These are phyloP conservation scores for Talaromyces sp. DNA, from an alignment of 2,329 filamentous ascomycete genomes.

Conservation along the genomic window DNA sequence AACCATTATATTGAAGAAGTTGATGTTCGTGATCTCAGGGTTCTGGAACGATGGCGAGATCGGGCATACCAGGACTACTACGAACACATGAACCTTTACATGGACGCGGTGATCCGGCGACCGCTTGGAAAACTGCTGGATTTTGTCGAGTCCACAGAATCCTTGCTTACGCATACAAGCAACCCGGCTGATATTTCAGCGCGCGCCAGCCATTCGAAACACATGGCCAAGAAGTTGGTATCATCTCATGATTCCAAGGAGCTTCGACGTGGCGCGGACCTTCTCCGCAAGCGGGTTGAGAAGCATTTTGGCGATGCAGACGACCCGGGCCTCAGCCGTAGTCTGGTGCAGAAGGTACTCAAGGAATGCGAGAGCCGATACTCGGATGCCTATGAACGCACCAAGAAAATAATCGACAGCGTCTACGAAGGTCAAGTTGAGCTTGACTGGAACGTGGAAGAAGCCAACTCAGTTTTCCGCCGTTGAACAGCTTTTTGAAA, in stretches of 20 bases:
- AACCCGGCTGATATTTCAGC: slow-evolving; percentile 60
- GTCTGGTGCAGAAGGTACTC: slow-evolving; percentile 55
- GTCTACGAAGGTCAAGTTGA: slow-evolving; percentile 44
- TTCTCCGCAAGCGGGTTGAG: slow-evolving; percentile 83
- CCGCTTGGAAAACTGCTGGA: slow-evolving; percentile 88
- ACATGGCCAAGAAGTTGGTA: slow-evolving; percentile 80
- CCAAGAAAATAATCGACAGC: slow-evolving; percentile 36
- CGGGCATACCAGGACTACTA: slow-evolving; percentile 71
- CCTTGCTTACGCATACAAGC: slow-evolving; percentile 55
- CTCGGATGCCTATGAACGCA: slow-evolving; percentile 48
- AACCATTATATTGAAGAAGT: slow-evolving; percentile 94
- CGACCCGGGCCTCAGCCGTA: slow-evolving; percentile 60
- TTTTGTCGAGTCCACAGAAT: slow-evolving; percentile 84
- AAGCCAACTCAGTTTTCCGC: slow-evolving; percentile 38
- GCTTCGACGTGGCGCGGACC: slow-evolving; percentile 82
- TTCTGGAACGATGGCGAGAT: slow-evolving; percentile 77
- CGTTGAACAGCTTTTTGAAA: slow-evolving; percentile 12
- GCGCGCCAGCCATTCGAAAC: slow-evolving; percentile 77
- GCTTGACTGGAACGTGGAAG: slow-evolving; percentile 44
- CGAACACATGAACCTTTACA: slow-evolving; percentile 83
- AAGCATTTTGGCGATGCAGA: slow-evolving; percentile 95
- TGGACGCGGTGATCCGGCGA: slow-evolving; percentile 79
- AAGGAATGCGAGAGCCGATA: slow-evolving; percentile 57
- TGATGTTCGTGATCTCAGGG: slow-evolving; percentile 65
- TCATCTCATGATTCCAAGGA: slow-evolving; percentile 76